A percentile compares a stretch with the other conserved stretches of the same genome.
Conservation (phyloP, 495 filamentous ascomycete genomes). For the Neurospora africana region DNA sequence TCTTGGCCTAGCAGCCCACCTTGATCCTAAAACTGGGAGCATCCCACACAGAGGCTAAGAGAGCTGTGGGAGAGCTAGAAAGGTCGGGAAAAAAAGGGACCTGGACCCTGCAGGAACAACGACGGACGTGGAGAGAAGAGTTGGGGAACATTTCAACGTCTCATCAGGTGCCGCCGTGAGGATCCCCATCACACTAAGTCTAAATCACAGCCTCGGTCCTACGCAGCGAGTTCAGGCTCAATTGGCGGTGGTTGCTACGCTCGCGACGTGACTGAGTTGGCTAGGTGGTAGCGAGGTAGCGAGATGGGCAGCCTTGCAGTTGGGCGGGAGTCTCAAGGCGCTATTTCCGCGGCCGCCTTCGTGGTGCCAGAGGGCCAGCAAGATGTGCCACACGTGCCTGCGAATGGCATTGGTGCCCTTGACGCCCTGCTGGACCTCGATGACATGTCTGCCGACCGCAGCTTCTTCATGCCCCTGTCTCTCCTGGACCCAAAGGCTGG, state of each 20-base stretch:
- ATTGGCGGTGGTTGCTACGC: not conserved
- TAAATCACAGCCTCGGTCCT: not conserved
- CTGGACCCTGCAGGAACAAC: not conserved
- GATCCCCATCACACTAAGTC: not conserved
- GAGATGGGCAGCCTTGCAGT: conserved; percentile 15
- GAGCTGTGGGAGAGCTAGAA: not conserved
- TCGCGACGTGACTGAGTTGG: not conserved
- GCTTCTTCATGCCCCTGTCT: conserved; percentile 3
- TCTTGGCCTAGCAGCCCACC: not conserved
- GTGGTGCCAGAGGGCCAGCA: not conserved
- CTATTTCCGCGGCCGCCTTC: conserved; percentile 5
- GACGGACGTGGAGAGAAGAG: not conserved
- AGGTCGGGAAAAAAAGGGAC: not conserved
- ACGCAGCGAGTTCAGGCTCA: conserved; percentile 1
- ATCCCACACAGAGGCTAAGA: not conserved
- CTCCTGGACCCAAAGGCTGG: not conserved
- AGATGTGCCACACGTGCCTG: conserved; percentile 4
- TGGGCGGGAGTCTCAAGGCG: conserved; percentile 6
- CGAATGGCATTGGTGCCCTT: conserved; percentile 10
- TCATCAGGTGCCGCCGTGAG: not conserved
- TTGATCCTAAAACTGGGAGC: not conserved
- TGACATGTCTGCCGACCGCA: conserved; percentile 10
- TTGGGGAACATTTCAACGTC: not conserved
- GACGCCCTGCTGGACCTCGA: conserved; percentile 13
- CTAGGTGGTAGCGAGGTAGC: conserved; percentile 6